Base-by-base conservation (phyloP, 768 basidiomycete species). In the Pisolithus sp. region DNA sequence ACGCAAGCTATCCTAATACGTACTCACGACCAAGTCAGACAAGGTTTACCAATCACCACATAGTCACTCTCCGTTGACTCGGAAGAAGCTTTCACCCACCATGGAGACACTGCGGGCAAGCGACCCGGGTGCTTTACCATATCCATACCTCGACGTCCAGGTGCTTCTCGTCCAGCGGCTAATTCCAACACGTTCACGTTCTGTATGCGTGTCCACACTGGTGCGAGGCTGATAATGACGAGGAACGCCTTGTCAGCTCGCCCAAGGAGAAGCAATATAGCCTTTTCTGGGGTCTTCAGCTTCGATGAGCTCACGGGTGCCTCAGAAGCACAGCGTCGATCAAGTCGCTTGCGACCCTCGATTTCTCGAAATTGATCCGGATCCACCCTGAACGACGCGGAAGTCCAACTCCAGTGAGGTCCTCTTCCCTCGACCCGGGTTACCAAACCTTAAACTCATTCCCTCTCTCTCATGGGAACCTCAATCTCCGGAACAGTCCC, bases 161-260 rank as follows among this genome's bases (percentile, higher is more conserved):
- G 60, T 46, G 28, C 47, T 62, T 64, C 54, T 62, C 62, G 66
- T 52, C 54, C 62, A 64, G 40, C 23, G 43, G 26, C 23, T 28
- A 26, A 34, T 15, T 12, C 12, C 34, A 34, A 34, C 34, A 13
- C 34, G 10, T 26, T 13, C 34, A 34, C 34, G 12, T 34, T 34
- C 34, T 24, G 42, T 5, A 45, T 28, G 43, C 43, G 43, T 45
- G 43, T 45, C 23, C 9, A 23, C 17, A 24, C 20, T 26, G 5
- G 7, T 24, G n/a, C 21, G 23, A 7, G 7, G 26, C 7, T 28
- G 26, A 20, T 24, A 2, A 43, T 30, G 44, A 23, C 34, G 42
- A 46, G 51, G 51, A 39, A 43, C 42, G 42, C 20, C 34, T 34
- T 34, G 34, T 34, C 34, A 34, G 46, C 39, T 39, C 28, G 45